Percentiles rank a stretch among this genome's conserved stretches.
phyloP scores from a whole-genome alignment of 2,329 filamentous ascomycete genomes.

The Cadophora malorum region DNA sequence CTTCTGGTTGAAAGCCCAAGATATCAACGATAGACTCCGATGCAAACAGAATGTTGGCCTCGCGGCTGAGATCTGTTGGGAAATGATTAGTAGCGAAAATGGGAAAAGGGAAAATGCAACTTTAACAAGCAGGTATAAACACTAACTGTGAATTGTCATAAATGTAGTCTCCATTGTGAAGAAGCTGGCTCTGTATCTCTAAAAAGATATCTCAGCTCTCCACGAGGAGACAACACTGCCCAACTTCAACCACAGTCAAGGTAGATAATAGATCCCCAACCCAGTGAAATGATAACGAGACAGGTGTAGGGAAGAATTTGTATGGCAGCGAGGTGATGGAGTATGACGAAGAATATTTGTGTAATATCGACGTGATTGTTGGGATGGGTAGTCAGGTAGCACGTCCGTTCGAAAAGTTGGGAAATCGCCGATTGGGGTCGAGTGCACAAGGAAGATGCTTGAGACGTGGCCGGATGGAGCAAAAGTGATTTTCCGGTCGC shows the following conservation, averaged over 20 bases:
- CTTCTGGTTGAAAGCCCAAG: conserved; percentile 77
- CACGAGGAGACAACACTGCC: conserved; percentile 27
- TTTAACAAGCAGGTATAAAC: neutral
- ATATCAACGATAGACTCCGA: conserved; percentile 86
- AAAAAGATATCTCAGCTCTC: conserved; percentile 46
- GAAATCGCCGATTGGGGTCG: conserved; percentile 28
- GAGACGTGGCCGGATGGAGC: neutral
- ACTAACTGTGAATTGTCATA: conserved; percentile 87
- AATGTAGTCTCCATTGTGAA: conserved; percentile 80
- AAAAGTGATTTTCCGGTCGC: neutral
- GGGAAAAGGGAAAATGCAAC: neutral
- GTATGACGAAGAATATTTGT: conserved; percentile 28
- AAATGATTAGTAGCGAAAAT: conserved; percentile 17
- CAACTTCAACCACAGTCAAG: conserved; percentile 17
- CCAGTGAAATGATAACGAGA: neutral
- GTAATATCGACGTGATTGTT: conserved; percentile 25
- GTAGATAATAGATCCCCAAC: neutral
- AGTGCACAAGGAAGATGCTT: conserved; percentile 26
- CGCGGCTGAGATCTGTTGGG: conserved; percentile 69
- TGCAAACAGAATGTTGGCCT: conserved; percentile 81
- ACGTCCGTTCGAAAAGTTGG: conserved; percentile 20
- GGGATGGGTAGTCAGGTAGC: conserved; percentile 16
- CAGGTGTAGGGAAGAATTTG: conserved; percentile 15
- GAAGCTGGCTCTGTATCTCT: conserved; percentile 46
- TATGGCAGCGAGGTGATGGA: conserved; percentile 14